Percentiles rank a stretch among this genome's conserved stretches.
Conservation (phyloP, 108 stramenopile species). For the Cyclotella choctawhatcheeana region DNA sequence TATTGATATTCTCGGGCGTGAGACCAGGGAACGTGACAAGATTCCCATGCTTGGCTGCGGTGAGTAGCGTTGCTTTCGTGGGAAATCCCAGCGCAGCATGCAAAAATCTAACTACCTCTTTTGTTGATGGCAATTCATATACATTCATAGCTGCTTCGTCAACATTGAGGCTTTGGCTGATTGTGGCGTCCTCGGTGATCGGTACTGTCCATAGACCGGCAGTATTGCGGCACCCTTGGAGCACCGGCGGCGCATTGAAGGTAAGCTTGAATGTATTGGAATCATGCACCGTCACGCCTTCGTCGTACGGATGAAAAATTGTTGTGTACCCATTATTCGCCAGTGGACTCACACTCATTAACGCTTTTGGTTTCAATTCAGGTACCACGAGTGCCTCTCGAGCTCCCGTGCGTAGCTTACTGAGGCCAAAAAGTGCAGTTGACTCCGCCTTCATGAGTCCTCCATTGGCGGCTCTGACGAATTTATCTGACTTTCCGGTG, state of each 20-base stretch:
- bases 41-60: conserved; percentile 14
- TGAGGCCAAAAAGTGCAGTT: background rate
- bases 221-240: conserved; percentile 21
- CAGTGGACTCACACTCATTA: conserved; percentile 17
- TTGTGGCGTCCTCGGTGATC: background rate
- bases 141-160: conserved; percentile 2
- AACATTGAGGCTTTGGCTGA: background rate
- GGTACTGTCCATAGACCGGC: conserved; percentile 9
- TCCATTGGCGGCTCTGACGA: conserved; percentile 3
- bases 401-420: background rate
- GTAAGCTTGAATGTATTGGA: background rate
- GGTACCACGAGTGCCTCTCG: background rate
- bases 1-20: conserved; percentile 1
- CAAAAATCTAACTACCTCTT: conserved; percentile 20
- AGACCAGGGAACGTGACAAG: conserved; percentile 21
- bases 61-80: conserved; percentile 22
- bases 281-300: conserved; percentile 19
- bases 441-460: background rate
- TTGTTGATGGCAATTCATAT: conserved; percentile 13
- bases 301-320: conserved; percentile 27
- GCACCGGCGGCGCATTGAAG: background rate
- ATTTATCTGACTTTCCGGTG: background rate
- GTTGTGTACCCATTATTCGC: conserved; percentile 26
- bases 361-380: conserved; percentile 3
- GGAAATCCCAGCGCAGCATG: conserved; percentile 33